Evolutionary conservation across 768 basidiomycete species (phyloP).

Genomic region (Russula olivacea): DNA sequence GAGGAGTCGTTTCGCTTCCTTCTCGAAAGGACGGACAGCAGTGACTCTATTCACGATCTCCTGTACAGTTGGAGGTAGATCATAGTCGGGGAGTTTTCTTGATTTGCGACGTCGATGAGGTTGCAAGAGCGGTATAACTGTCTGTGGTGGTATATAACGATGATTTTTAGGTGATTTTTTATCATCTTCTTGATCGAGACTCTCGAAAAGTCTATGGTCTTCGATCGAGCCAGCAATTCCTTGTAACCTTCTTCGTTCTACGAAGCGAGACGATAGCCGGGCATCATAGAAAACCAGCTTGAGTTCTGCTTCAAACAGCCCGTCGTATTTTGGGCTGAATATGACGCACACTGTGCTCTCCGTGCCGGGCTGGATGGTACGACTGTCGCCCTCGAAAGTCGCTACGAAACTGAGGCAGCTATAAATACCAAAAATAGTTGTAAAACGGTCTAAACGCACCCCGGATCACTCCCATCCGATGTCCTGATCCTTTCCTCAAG

Average conservation of each 20-base stretch:
- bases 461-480: slow-evolving; percentile 1
- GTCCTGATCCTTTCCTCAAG: slow-evolving; percentile 8
- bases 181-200: neutral
- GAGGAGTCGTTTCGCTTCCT: neutral
- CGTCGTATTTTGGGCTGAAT: slow-evolving; percentile 16
- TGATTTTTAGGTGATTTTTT: neutral
- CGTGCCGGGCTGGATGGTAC: slow-evolving; percentile 4
- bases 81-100: slow-evolving; percentile 9
- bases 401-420: slow-evolving; percentile 5
- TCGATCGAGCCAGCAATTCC: slow-evolving; percentile 12
- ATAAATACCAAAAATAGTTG: neutral
- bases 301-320: slow-evolving; percentile 10
- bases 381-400: slow-evolving; percentile 7
- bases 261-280: neutral
- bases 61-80: slow-evolving; percentile 1
- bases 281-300: slow-evolving; percentile 10
- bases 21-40: neutral
- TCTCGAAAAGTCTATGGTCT: slow-evolving; percentile 15
- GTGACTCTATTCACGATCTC: neutral
- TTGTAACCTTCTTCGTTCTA: neutral
- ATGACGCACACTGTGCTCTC: slow-evolving; percentile 5
- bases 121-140: neutral
- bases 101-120: neutral
- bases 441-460: slow-evolving; percentile 2
- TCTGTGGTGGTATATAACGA: slow-evolving; percentile 8